phyloP scores from a whole-genome alignment of 192 early-diverging fungal species.

The Diversispora eburnea region DNA sequence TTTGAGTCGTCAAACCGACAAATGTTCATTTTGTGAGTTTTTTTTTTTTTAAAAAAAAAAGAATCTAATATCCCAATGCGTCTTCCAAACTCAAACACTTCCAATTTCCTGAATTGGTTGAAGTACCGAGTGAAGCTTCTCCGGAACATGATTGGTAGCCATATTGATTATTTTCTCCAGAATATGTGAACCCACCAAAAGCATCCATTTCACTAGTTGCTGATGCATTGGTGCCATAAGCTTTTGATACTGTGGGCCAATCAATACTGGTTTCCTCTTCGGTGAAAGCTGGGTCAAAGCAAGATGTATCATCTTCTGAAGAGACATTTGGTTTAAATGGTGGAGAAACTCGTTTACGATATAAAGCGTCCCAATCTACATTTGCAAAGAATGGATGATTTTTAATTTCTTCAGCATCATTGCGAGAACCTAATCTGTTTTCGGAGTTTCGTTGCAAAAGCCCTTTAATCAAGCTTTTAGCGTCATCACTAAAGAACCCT shows the following conservation, averaged over 20 bases:
- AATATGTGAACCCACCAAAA: conserved; percentile 26
- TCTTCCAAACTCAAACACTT: neutral
- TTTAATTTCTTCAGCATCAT: conserved; percentile 67
- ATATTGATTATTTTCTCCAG: conserved; percentile 7
- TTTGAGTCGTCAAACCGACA: neutral
- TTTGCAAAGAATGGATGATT: conserved; percentile 66
- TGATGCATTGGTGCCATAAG: conserved; percentile 24
- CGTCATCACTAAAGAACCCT: conserved; percentile 26
- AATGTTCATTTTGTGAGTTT: conserved; percentile 12
- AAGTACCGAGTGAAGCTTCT: neutral
- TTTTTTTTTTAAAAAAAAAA: neutral
- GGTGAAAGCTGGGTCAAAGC: conserved; percentile 27
- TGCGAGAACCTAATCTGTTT: conserved; percentile 56
- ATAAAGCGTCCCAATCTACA: conserved; percentile 61
- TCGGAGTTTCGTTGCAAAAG: conserved; percentile 57
- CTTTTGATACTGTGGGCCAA: conserved; percentile 22
- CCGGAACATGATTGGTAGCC: neutral
- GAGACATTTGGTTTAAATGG: conserved; percentile 50
- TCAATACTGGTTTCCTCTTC: conserved; percentile 23
- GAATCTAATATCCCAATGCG: neutral
- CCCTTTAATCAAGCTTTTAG: conserved; percentile 35
- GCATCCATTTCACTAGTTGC: conserved; percentile 11
- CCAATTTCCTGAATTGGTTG: neutral
- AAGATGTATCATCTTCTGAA: conserved; percentile 29
- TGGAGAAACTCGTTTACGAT: conserved; percentile 56